phyloP scores from a whole-genome alignment of 805 yeast genomes.

The Saitoella complicata region DNA sequence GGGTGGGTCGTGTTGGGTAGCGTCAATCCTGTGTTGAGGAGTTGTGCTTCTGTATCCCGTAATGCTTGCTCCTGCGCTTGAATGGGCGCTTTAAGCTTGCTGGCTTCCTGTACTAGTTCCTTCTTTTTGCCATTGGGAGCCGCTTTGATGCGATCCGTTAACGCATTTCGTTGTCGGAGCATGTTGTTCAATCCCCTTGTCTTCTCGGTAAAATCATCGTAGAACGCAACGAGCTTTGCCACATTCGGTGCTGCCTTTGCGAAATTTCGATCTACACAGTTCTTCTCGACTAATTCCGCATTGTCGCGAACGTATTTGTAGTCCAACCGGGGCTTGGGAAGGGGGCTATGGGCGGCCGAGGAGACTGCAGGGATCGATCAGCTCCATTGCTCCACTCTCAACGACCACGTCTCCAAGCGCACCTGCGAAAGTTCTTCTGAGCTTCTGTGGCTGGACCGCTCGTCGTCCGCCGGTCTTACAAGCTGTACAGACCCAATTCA shows the following conservation, averaged over 20 bases:
- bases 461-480: too few relatives aligned
- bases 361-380: slow-evolving; percentile 30
- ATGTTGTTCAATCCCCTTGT: neutral
- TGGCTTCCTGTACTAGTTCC: neutral
- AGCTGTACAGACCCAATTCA: too few relatives aligned
- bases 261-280: neutral
- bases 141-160: neutral
- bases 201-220: neutral
- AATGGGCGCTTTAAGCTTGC: neutral
- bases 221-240: neutral
- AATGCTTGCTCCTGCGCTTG: neutral
- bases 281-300: neutral
- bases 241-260: neutral
- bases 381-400: too few relatives aligned
- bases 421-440: too few relatives aligned
- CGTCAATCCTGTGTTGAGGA: neutral
- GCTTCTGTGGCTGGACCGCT: too few relatives aligned
- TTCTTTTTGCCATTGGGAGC: neutral
- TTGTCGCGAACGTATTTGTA: neutral
- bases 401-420: too few relatives aligned
- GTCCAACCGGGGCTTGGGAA: neutral
- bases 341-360: neutral
- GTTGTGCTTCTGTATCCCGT: neutral
- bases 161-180: neutral
- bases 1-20: neutral